phyloP scores from a whole-genome alignment of 2,329 filamentous ascomycete genomes.

The Aspergillus fructus region DNA sequence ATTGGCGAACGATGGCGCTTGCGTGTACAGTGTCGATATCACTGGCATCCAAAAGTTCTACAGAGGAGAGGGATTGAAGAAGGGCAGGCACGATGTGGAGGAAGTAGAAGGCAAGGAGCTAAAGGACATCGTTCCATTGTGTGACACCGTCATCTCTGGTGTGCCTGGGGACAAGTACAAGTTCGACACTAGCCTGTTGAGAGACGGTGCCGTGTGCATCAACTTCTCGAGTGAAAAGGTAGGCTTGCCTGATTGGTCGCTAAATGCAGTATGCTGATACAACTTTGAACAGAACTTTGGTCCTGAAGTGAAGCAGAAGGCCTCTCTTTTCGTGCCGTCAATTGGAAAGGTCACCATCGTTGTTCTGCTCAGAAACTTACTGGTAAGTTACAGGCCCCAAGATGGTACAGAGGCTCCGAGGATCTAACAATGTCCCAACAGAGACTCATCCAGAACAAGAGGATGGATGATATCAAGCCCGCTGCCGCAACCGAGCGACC shows the following conservation, averaged over 20 bases:
- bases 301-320: conserved; percentile 87
- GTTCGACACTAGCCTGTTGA: conserved; percentile 77
- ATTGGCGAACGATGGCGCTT: conserved; percentile 92
- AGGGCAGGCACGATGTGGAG: conserved; percentile 79
- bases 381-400: conserved; percentile 60
- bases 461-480: conserved; percentile 39
- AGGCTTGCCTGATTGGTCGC: not conserved
- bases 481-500: conserved; percentile 42
- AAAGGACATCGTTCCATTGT: conserved; percentile 78
- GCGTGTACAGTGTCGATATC: conserved; percentile 92
- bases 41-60: conserved; percentile 91
- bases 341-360: conserved; percentile 98
- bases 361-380: conserved; percentile 80
- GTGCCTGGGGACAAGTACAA: conserved; percentile 88
- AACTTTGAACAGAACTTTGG: conserved; percentile 68
- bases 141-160: conserved; percentile 92
- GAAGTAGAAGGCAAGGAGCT: conserved; percentile 79
- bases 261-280: conserved; percentile 6
- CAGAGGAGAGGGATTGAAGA: conserved; percentile 80
- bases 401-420: not conserved
- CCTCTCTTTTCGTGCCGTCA: conserved; percentile 93
- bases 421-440: conserved; percentile 21
- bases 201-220: conserved; percentile 94
- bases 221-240: conserved; percentile 93
- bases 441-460: conserved; percentile 46